A percentile compares a stretch with the other conserved stretches of the same genome.
These are phyloP conservation scores for Artemisia annua DNA, from an alignment of 129 eudicot genomes.

Conservation along the genomic window DNA sequence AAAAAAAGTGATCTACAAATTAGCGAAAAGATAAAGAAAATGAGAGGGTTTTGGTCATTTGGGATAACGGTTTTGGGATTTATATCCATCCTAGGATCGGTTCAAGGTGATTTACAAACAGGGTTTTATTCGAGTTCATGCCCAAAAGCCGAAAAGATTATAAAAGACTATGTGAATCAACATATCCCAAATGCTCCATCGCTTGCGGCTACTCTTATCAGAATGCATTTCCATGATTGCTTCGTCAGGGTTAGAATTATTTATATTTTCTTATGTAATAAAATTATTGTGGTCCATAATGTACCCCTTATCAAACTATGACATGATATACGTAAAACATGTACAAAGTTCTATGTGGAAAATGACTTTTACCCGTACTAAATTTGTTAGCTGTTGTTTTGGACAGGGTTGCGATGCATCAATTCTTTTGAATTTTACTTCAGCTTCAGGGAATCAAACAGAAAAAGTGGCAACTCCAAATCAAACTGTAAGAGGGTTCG, in stretches of 20 bases:
- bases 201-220: slow-evolving; percentile 60
- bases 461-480: too few species aligned
- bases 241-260: slow-evolving; percentile 69
- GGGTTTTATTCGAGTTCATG: slow-evolving; percentile 54
- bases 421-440: slow-evolving; percentile 35
- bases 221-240: slow-evolving; percentile 86
- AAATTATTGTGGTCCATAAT: too few species aligned
- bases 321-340: background rate
- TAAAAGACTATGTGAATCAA: slow-evolving; percentile 50
- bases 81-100: slow-evolving; percentile 35
- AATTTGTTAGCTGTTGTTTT: background rate
- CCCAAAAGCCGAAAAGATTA: slow-evolving; percentile 70
- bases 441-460: too few species aligned
- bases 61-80: slow-evolving; percentile 21
- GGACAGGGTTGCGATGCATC: slow-evolving; percentile 91
- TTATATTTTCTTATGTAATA: too few species aligned
- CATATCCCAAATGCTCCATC: slow-evolving; percentile 82
- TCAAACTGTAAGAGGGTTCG: too few species aligned
- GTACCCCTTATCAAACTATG: too few species aligned
- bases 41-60: slow-evolving; percentile 26
- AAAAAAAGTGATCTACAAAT: background rate
- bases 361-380: background rate
- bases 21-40: background rate
- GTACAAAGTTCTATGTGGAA: background rate
- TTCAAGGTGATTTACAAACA: slow-evolving; percentile 39